Evolutionary conservation across 1,284 basidiomycete genomes (phyloP), one percentile per base, ranked within the genome.

Genomic region (Puccinia novopanici): DNA sequence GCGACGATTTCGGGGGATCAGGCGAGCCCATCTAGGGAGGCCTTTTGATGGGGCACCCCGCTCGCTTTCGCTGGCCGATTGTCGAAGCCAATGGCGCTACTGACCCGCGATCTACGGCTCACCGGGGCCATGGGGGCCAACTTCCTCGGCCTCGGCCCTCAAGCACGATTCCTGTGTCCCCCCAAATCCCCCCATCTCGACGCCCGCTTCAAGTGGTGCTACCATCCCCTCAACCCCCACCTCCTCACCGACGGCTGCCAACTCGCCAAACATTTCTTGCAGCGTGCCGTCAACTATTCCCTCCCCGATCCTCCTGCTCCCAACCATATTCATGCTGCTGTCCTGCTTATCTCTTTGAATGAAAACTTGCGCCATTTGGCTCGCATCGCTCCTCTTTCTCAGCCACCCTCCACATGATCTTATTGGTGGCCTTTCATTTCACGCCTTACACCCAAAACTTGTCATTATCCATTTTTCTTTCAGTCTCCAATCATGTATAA

Each of bases 41-140:
- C n/a, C 0, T 79, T 79, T 52, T 34, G 61, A 37, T n/a, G 19
- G n/a, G 48, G 48, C 17, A 48, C 13, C 15, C 61, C 50, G 19
- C 34, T 67, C 27, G 27, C 42, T 3, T 34, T 42, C 1, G 71
- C 68, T 5, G 76, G 76, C 57, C 45, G 76, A 79, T 71, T 79
- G 34, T 54, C 52, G n/a, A 67, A 79, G 45, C 76, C n/a, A 40
- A 13, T 48, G 22, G 50, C 48, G 22, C 22, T 17, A 8, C 19
- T 79, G 13, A 71, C 34, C 45, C 67, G 55, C n/a, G 76, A 79
- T 10, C 24, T 48, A 22, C 67, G 76, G 2, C n/a, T 70, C 3
- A 79, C 76, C 4, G 76, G 37, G 48, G n/a, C 55, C 12, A 79
- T 79, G 76, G 68, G 52, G 10, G 57, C 67, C 2, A 79, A 59